Evolutionary conservation across 495 filamentous ascomycete species (phyloP).

Genomic region (Xylaria flabelliformis): DNA sequence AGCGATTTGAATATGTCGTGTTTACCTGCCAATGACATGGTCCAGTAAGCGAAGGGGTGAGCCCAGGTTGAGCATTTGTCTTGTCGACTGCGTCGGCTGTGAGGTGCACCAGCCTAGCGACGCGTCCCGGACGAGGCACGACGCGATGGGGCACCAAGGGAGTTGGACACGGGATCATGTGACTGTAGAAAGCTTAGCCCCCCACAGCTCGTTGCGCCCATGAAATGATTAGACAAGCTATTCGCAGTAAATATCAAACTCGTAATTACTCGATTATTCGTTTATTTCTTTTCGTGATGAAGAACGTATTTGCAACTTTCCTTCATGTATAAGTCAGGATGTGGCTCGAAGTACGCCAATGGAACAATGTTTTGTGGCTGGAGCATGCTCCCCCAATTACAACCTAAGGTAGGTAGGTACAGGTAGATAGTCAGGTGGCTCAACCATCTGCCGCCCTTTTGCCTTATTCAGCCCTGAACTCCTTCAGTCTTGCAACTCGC

Average conservation of each 20-base stretch:
- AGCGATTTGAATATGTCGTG: constrained; percentile 73
- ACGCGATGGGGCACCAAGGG: constrained; percentile 5
- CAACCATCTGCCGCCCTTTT: background rate
- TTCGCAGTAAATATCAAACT: background rate
- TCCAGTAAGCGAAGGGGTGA: constrained; percentile 8
- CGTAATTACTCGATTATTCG: background rate
- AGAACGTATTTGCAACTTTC: background rate
- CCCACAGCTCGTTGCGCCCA: background rate
- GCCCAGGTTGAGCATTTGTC: background rate
- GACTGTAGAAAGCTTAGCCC: background rate
- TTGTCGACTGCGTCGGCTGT: background rate
- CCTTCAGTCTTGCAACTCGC: background rate
- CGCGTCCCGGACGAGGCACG: background rate
- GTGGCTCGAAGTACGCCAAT: background rate
- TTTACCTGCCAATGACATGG: constrained; percentile 38
- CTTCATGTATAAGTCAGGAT: constrained; percentile 1
- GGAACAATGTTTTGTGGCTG: constrained; percentile 8
- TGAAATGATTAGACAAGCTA: background rate
- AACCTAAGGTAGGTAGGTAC: too few species aligned
- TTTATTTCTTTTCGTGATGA: background rate
- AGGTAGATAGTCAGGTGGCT: too few species aligned
- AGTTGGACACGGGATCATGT: constrained; percentile 25
- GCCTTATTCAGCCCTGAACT: too few species aligned
- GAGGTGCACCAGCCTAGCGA: constrained; percentile 2
- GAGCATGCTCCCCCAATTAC: background rate